Conservation (phyloP, 2,329 filamentous ascomycete genomes). For the Exophiala aquamarina region DNA sequence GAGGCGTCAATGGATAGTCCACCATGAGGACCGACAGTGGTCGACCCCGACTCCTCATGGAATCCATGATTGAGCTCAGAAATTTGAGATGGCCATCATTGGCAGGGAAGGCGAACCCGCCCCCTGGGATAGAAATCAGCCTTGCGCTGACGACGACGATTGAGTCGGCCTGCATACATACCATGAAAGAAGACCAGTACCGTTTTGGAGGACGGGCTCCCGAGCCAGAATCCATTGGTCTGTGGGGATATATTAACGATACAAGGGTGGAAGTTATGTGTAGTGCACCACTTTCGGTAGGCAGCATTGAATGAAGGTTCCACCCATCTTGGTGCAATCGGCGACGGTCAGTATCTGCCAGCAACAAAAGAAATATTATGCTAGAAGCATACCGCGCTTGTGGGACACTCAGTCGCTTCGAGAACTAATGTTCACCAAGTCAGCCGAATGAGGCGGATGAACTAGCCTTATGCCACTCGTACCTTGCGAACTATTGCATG, state of each 20-base stretch:
- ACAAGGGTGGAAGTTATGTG: conserved; percentile 6
- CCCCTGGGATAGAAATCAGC: conserved; percentile 8
- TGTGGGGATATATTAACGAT: conserved; percentile 12
- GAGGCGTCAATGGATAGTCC: conserved; percentile 56
- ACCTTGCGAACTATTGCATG: conserved; percentile 31
- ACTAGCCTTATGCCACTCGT: background rate
- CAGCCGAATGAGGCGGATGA: background rate
- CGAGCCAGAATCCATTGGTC: conserved; percentile 20
- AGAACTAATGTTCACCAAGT: conserved; percentile 2
- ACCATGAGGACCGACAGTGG: conserved; percentile 53
- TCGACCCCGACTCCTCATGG: conserved; percentile 34
- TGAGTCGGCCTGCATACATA: background rate
- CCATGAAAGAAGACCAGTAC: conserved; percentile 22
- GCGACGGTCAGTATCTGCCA: conserved; percentile 17
- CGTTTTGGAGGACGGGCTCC: conserved; percentile 12
- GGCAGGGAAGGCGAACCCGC: conserved; percentile 19
- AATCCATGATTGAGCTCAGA: conserved; percentile 14
- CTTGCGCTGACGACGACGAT: background rate
- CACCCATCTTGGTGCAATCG: conserved; percentile 29
- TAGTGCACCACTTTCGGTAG: conserved; percentile 17
- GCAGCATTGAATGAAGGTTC: conserved; percentile 16
- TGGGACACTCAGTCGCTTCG: conserved; percentile 1
- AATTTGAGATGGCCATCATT: conserved; percentile 16
- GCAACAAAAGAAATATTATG: background rate
- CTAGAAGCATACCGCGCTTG: conserved; percentile 9